Base-by-base conservation (phyloP, 1,284 basidiomycete species). In the Coniferiporia sulphurascens region DNA sequence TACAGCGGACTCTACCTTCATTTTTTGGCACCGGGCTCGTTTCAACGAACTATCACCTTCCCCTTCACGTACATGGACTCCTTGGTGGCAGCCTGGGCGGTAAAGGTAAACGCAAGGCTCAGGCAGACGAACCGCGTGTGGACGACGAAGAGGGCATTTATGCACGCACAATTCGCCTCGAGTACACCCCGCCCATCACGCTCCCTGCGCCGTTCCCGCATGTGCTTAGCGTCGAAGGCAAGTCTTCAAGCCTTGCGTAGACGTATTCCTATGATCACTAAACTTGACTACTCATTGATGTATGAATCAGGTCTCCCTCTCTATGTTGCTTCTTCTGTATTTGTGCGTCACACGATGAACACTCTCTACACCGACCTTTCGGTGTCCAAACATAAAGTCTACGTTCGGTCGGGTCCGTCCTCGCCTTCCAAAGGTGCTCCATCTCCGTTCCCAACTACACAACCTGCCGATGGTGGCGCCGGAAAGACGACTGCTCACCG, bases 21-120 rank as follows among this genome's bases (percentile, higher is more conserved):
- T 91, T 91, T 71, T 91, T 91, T 68, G 68, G 76, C 12, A 75
- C 75, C 4, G 89, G 89, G 0, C 80, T 91, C 3, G 73, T 87
- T 15, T 79, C 82, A 8, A 78, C 75, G 5, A 48, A 51, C 21
- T 59, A 59, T 41, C 52, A 59, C 45, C 50, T 62, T 4, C 61
- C 61, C 12, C 19, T 59, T 9, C 53, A 58, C 17, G 44, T 62
- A 41, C 51, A 62, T 35, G 48, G 51, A 15, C n/a, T 61, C n/a
- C 70, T 85, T 15, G 81, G 67, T 57, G 66, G 64, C 22, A 68
- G 66, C 51, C 68, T 66, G 17, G 66, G 55, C 64, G 63, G 67
- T 7, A 41, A 51, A 44, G n/a, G 38, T 13, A 21, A 50, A 48
- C 44, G 50, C 22, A 57, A 60, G 49, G 35, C 21, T 27, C 34